phyloP scores from a whole-genome alignment of 176 grass and related monocot species.

The Zea mays region DNA sequence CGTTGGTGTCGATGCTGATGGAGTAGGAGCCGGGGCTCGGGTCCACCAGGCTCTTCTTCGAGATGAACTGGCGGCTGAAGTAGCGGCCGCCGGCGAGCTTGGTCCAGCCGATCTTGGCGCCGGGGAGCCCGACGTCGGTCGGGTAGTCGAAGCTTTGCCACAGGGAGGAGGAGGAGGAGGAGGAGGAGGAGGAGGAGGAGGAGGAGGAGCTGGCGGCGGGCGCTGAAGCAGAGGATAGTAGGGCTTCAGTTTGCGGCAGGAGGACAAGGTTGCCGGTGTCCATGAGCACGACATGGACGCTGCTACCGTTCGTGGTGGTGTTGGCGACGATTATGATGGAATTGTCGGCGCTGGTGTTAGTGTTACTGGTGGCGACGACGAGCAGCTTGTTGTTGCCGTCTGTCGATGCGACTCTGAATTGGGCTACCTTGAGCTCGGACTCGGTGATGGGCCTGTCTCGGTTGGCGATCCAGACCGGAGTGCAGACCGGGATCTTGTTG shows the following conservation, averaged over 20 bases:
- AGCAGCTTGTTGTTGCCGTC: not conserved
- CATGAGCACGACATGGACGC: not conserved
- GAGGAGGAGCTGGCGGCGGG: not conserved
- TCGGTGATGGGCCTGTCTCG: not conserved
- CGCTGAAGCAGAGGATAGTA: not conserved
- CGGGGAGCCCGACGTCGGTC: not conserved
- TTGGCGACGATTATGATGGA: not conserved
- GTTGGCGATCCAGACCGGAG: not conserved
- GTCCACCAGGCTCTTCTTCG: not conserved
- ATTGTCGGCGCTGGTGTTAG: not conserved
- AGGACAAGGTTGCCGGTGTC: not conserved
- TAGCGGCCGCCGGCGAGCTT: not conserved
- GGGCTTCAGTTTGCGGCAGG: not conserved
- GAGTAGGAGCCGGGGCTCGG: not conserved
- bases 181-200: not conserved
- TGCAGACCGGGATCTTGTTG: conserved; percentile 1
- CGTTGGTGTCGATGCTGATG: not conserved
- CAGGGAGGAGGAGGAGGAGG: not conserved
- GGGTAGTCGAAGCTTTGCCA: conserved; percentile 26
- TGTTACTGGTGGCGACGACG: not conserved
- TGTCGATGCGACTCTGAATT: not conserved
- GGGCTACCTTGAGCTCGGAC: not conserved
- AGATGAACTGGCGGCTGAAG: not conserved
- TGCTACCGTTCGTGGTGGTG: not conserved
- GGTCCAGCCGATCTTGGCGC: not conserved